Base-by-base conservation (phyloP, 148 eudicot species). In the Bassia scoparia region DNA sequence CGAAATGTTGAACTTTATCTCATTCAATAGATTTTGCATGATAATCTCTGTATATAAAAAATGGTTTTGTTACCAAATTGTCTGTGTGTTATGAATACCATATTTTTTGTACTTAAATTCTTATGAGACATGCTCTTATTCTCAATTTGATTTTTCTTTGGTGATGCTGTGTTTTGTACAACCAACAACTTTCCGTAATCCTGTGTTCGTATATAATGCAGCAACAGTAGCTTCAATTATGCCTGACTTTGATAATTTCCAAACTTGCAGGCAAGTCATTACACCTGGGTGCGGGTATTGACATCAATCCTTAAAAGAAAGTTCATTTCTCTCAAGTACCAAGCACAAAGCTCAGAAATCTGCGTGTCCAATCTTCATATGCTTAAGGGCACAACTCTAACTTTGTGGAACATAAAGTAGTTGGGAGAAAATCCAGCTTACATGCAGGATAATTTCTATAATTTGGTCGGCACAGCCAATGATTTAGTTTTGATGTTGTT, bases 301-400 rank as follows among this genome's bases (percentile, higher is more conserved):
- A 15, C 27, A 65, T 55, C 37, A 65, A 34, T 53, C 63, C 67
- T 72, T 49, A 65, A 67, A 50, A 66, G 38, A 23, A 16, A 56
- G 37, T 61, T 60, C 67, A 34, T 56, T 29, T 64, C 44, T 52
- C 77, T 64, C 31, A 3, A 23, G 2, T 18, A 43, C 56, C 35
- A 54, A 23, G 30, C 16, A 67, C 64, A 56, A 29, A 43, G 77
- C 71, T 66, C 30, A 38, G n/a, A 38, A 26, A 5, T 44, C 27
- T 61, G 2, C 10, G 38, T 68, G 34, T 55, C 46, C 17, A 30
- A 34, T 49, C 26, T 30, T 61, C 27, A 16, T 31, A 43, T 41
- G 54, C 21, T 18, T 60, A 44, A 18, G 31, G 33, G 34, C 64
- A 56, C 74, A 41, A 56, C 29, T 21, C 7, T 10, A 33, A 31